A percentile compares a stretch with the other conserved stretches of the same genome.
phyloP scores from a whole-genome alignment of 1,139 yeast species.

The Geotrichum bryndzae region DNA sequence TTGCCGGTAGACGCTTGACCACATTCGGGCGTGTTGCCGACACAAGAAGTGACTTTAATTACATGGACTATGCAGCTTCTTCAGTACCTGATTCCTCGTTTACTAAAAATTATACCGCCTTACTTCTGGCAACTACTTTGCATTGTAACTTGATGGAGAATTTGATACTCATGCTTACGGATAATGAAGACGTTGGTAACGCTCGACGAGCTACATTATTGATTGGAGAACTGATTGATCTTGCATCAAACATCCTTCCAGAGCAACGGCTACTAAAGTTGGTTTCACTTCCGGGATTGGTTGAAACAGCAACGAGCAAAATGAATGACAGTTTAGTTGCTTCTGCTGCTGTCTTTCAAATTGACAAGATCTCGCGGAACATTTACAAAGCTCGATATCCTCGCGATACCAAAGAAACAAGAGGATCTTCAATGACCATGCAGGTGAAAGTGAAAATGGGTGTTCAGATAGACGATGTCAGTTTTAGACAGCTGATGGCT shows the following conservation, averaged over 20 bases:
- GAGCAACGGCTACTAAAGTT: constrained; percentile 28
- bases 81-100: constrained; percentile 21
- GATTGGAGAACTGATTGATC: constrained; percentile 53
- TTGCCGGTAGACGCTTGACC: constrained; percentile 36
- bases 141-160: constrained; percentile 51
- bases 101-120: constrained; percentile 56
- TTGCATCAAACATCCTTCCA: constrained; percentile 54
- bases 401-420: background rate
- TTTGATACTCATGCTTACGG: constrained; percentile 46
- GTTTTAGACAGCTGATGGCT: constrained; percentile 58
- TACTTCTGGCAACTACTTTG: constrained; percentile 49
- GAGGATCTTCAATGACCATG: constrained; percentile 34
- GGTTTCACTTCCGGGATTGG: constrained; percentile 32
- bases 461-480: constrained; percentile 59
- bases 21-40: constrained; percentile 27
- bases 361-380: constrained; percentile 44
- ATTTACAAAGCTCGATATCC: constrained; percentile 22
- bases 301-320: constrained; percentile 20
- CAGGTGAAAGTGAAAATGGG: constrained; percentile 44
- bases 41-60: constrained; percentile 3
- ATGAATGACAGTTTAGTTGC: constrained; percentile 23
- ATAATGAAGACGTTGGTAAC: constrained; percentile 42
- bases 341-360: constrained; percentile 38
- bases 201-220: constrained; percentile 58
- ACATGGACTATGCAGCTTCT: constrained; percentile 10